A percentile compares a stretch with the other conserved stretches of the same genome.
These are phyloP conservation scores for Pleodorina starrii DNA, from an alignment of 139 green algal genomes.

Conservation along the genomic window DNA sequence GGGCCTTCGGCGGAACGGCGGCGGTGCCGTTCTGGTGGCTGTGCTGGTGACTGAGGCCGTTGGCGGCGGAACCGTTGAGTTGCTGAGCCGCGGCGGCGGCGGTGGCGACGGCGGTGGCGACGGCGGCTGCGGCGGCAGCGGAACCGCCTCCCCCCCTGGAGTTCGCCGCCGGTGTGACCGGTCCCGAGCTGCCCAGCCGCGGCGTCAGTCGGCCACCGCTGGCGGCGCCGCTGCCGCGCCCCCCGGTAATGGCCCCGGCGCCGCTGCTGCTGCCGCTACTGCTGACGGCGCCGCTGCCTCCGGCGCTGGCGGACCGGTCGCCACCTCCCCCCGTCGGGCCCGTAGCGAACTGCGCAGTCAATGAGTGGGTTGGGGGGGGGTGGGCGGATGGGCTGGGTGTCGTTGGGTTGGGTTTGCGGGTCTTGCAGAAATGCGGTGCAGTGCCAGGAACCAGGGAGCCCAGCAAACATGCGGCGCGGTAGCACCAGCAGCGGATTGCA, in stretches of 20 bases:
- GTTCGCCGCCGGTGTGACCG: neutral
- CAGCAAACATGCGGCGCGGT: too few relatives aligned
- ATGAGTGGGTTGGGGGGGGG: too few relatives aligned
- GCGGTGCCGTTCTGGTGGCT: neutral
- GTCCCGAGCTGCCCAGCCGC: neutral
- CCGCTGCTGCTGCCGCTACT: neutral
- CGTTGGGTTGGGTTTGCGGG: too few relatives aligned
- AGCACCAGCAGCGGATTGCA: too few relatives aligned
- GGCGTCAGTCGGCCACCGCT: neutral
- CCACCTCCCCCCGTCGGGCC: neutral
- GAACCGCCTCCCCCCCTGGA: too few relatives aligned
- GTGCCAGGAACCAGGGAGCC: too few relatives aligned
- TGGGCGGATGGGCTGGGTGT: too few relatives aligned
- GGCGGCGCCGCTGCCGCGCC: neutral
- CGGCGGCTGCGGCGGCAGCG: too few relatives aligned
- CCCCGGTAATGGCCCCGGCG: neutral
- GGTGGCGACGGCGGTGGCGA: too few relatives aligned
- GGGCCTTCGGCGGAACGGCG: too few relatives aligned
- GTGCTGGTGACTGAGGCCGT: neutral
- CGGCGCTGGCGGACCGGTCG: neutral
- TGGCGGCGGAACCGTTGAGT: neutral
- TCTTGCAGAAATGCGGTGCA: too few relatives aligned
- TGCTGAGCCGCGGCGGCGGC: neutral
- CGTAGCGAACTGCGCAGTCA: neutral
- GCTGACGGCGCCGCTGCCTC: neutral